Base-by-base conservation (phyloP, 192 early-diverging fungal species). In the Radiomyces spectabilis region DNA sequence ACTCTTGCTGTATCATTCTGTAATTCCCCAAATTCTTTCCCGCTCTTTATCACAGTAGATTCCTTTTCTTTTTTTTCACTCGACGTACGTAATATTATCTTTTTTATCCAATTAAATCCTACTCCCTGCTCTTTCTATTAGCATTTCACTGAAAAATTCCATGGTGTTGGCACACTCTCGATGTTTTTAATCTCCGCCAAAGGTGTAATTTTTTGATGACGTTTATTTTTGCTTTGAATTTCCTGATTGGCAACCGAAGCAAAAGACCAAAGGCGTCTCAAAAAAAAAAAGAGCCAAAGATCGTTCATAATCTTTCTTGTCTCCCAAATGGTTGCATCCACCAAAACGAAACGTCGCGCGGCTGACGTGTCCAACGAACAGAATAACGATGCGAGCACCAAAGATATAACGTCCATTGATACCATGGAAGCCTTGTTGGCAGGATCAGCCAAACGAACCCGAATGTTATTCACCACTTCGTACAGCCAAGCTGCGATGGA, bases 401-500 rank as follows among this genome's bases (percentile, higher is more conserved):
- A 53, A 15, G n/a, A n/a, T n/a, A n/a, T n/a, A n/a, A n/a, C n/a
- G n/a, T n/a, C n/a, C n/a, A n/a, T n/a, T n/a, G n/a, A n/a, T n/a
- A 37, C 18, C 43, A 29, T 62, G 44, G 51, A 51, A n/a, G 13
- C 31, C 26, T 24, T 62, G 15, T 16, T 66, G 19, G 29, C 57
- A 8, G 53, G 42, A 27, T 59, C 64, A 19, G 64, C 64, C 10
- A 66, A 66, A 39, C 53, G 54, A 26, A 66, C 64, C 15, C 32
- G 64, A 54, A 30, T 60, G 18, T 41, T 66, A 21, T 66, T 66
- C 44, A 49, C 46, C 10, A 66, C 51, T 27, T 51, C 57, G 22
- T 66, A 66, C 37, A 66, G 57, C 34, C 64, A 66, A 43, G 64
- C 64, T 22, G 57, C 58, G 37, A 66, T 66, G 64, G 64, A 66